Base-by-base conservation (phyloP, 1,284 basidiomycete species). In the Sphagnurus paluster region DNA sequence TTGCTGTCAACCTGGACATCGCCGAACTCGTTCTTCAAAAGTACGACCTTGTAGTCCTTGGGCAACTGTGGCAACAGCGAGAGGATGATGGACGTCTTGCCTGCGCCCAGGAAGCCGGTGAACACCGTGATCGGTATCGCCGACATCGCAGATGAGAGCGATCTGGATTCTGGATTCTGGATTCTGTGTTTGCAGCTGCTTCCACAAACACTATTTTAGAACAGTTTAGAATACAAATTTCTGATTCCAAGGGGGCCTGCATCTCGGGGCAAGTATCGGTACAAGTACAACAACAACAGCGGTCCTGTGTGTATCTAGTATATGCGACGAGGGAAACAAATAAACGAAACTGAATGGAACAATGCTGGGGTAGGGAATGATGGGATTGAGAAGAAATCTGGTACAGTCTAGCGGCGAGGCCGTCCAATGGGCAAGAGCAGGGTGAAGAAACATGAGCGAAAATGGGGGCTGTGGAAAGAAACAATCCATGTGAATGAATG, bases 1-100 rank as follows among this genome's bases (percentile, higher is more conserved):
- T 93, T 83, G 55, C 90, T 93, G 61, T 95, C 92, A 40, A 94
- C 92, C 89, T 90, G 77, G 20, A 91, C 72, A 67, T 93, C 88
- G 5, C 90, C 90, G 57, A 88, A 92, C 62, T 93, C 90, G 66
- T 93, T 93, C 71, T 96, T 96, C 52, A 96, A 75, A 21, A 95
- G 69, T 2, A 93, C 90, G 26, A 89, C 87, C 58, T 82, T 84
- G 73, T 93, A 93, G 57, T 87, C 85, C 49, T 81, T 78, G 1
- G 91, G 89, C 5, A 95, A 72, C 53, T 84, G 81, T 2, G 85
- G 82, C 1, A 94, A 76, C 1, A 94, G 72, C 2, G 87, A 86
- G n/a, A 94, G 78, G 56, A 95, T 93, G 20, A 91, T 79, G 4
- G 80, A 82, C 0, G 87, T 88, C 60, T 88, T 88, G 30, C 80